phyloP scores from a whole-genome alignment of 257 asterid genomes.

The Schizonepeta tenuifolia region DNA sequence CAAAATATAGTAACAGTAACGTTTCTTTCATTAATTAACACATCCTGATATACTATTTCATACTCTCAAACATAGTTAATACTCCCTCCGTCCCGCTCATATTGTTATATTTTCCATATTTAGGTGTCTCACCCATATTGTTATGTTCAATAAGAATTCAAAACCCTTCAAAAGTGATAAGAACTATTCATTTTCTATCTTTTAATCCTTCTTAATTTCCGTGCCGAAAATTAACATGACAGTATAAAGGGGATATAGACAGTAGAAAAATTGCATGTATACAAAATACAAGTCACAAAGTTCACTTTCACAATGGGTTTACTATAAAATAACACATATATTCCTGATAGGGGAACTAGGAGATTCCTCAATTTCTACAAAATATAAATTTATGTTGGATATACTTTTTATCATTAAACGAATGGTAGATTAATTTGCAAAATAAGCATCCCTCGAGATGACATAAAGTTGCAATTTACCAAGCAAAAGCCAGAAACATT shows the following conservation, averaged over 20 bases:
- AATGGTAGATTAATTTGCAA: neutral
- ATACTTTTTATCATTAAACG: neutral
- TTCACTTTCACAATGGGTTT: neutral
- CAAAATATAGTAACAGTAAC: constrained; percentile 21
- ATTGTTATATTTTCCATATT: no score
- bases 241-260: no score
- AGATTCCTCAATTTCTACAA: neutral
- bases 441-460: neutral
- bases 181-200: no score
- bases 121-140: no score
- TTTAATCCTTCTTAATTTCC: no score
- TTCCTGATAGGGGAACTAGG: no score
- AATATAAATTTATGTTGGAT: neutral
- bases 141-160: no score
- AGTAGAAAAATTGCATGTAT: neutral
- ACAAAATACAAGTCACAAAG: neutral
- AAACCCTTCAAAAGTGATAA: no score
- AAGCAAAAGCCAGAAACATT: neutral
- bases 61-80: neutral
- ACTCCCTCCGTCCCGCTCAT: no score
- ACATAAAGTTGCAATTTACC: neutral
- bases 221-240: no score
- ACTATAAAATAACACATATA: neutral
- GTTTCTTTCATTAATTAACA: neutral
- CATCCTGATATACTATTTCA: neutral